Base-by-base conservation (phyloP, 164 flowering plant species). In the Umbilicus rupestris region DNA sequence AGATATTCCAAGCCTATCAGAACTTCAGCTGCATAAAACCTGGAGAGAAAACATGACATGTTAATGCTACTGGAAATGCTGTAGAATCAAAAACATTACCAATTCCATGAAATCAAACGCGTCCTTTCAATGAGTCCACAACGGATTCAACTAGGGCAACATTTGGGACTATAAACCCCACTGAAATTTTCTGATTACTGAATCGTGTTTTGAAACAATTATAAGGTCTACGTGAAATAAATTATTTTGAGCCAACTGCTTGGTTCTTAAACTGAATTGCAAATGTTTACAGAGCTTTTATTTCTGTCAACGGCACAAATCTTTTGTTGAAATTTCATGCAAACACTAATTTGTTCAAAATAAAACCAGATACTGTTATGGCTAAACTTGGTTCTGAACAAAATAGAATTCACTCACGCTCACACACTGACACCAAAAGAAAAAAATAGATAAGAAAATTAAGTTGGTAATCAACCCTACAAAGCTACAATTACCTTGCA, bases 21-120 rank as follows among this genome's bases (percentile, higher is more conserved):
- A 68, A 94, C 89, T 77, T 90, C 98, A 50, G 98, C 97, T 39
- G 93, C 92, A 77, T 86, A 94, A 75, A 94, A 90, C 84, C 98
- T 90, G 87, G 47, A 77, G 29, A 50, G 3, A n/a, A 41, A 39
- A 22, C 29, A 3, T 63, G 65, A 55, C 22, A 28, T 26, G 19
- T 55, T 12, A 55, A 55, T 14, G 31, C 12, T 22, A 24, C 29
- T 52, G 7, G 28, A 52, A 22, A 22, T 41, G 44, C 44, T 7
- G 10, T 10, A 9, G 12, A 20, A 14, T 26, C 1, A 20, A 49
- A 19, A 7, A 0, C 2, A 5, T 49, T 19, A 12, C 20, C 24
- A n/a, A 49, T n/a, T n/a, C n/a, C n/a, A n/a, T n/a, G 9, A n/a
- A n/a, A 8, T n/a, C 10, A 49, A 49, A 20, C 19, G 1, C 55